Base-by-base conservation (phyloP, 2,329 filamentous ascomycete species). In the Colletotrichum filicis region DNA sequence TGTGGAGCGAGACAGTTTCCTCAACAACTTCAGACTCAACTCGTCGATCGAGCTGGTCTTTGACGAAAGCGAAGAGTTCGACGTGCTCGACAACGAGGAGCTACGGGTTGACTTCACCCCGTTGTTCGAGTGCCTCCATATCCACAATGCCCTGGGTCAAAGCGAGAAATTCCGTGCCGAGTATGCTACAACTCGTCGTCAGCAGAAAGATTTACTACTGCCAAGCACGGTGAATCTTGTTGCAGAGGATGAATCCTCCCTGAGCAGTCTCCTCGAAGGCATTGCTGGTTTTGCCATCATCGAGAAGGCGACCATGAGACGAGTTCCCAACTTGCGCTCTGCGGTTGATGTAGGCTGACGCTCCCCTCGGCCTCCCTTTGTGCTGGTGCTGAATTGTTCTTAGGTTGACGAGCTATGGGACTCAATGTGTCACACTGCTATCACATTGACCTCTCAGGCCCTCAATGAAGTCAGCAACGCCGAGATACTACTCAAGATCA, bases 351-450 rank as follows among this genome's bases (percentile, higher is more conserved):
- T 96, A 82, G 82, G 90, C 79, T 30, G 55, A 42, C 55, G n/a
- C 26, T 28, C 66, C 74, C 74, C 35, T 2, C 14, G 2, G 1
- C 28, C 22, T 12, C 6, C 37, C 24, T 46, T 5, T 24, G 24
- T n/a, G 35, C 16, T 32, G 42, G 5, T 64, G 61, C 63, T 74
- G 60, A 74, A 32, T 32, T 14, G 37, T 24, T n/a, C 28, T 28
- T 74, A 95, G 93, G 92, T 98, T n/a, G 97, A 99, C 79, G 97
- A 98, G 82, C 86, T 99, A 2, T 99, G 97, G 97, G 96, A 98
- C 78, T 98, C 95, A 0, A 97, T 98, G 94, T 98, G 96, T 79
- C 94, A 95, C 79, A 92, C 93, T 57, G 93, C 94, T 0, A 95
- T 98, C 76, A 89, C 88, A 9, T 86, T 98, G 60, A 97, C 97